Evolutionary conservation across 306 rosid genomes (phyloP).

Genomic region (Betula pendula): DNA sequence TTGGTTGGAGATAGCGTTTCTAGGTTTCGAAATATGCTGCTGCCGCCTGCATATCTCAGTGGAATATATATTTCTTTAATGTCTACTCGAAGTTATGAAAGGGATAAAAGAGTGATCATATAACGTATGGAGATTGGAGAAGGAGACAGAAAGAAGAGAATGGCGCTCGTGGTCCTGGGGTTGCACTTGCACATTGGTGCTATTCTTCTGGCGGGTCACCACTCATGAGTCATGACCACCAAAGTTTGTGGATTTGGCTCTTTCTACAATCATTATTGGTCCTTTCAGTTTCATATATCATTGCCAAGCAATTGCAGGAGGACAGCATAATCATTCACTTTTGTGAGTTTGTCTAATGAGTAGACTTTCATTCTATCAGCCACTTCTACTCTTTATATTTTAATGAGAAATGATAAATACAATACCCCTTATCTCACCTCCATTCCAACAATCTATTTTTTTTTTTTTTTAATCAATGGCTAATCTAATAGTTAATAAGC

Average conservation of each 20-base stretch:
- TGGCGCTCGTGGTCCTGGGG: neutral
- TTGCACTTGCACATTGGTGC: neutral
- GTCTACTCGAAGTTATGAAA: neutral
- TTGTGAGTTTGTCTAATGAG: neutral
- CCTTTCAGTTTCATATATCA: neutral
- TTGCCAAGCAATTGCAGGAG: neutral
- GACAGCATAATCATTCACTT: neutral
- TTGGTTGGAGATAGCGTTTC: neutral
- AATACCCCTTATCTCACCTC: no score
- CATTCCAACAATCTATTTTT: no score
- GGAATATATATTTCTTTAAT: neutral
- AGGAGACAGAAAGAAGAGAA: neutral
- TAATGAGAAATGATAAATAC: no score
- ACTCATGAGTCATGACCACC: no score
- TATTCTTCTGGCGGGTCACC: neutral
- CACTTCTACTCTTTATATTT: no score
- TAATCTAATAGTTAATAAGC: no score
- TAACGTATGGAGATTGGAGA: neutral
- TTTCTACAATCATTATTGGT: neutral
- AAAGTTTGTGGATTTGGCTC: neutral
- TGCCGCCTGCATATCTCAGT: neutral
- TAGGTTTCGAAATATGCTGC: neutral
- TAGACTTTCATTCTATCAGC: no score
- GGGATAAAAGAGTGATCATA: neutral
- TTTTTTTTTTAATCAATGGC: no score